Evolutionary conservation across 2,329 filamentous ascomycete genomes (phyloP).

Genomic region (Trichoderma brevicompactum): DNA sequence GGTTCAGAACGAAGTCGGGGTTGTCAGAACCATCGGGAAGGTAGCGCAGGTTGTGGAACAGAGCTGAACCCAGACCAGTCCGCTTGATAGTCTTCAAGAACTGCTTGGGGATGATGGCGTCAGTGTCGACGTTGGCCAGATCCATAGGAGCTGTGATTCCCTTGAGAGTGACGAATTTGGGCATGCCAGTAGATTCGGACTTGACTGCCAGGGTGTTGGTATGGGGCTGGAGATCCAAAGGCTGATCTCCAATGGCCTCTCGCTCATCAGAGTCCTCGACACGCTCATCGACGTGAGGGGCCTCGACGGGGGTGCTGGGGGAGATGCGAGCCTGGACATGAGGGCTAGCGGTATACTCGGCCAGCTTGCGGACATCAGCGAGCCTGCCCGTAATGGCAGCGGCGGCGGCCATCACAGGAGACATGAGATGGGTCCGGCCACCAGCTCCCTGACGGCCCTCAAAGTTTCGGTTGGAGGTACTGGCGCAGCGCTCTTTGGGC

Average conservation of each 20-base stretch:
- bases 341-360: conserved; percentile 61
- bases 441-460: conserved; percentile 93
- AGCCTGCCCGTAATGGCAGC: conserved; percentile 89
- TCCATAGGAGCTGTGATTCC: conserved; percentile 89
- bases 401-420: conserved; percentile 93
- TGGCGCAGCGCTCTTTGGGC: conserved; percentile 90
- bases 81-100: conserved; percentile 99
- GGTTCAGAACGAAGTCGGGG: conserved; percentile 84
- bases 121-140: conserved; percentile 92
- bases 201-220: conserved; percentile 62
- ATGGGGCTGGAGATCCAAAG: conserved; percentile 66
- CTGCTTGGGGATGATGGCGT: conserved; percentile 98
- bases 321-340: conserved; percentile 61
- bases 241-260: conserved; percentile 60
- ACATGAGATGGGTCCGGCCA: conserved; percentile 93
- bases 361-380: conserved; percentile 83
- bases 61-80: conserved; percentile 83
- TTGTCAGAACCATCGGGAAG: conserved; percentile 75
- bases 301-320: conserved; percentile 42
- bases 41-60: conserved; percentile 86
- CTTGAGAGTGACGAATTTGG: conserved; percentile 81
- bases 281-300: conserved; percentile 56
- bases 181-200: conserved; percentile 64
- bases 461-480: conserved; percentile 96
- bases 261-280: conserved; percentile 55